These are phyloP conservation scores for Ramularia endophylla DNA, from an alignment of 2,329 filamentous ascomycete species.

Conservation along the genomic window DNA sequence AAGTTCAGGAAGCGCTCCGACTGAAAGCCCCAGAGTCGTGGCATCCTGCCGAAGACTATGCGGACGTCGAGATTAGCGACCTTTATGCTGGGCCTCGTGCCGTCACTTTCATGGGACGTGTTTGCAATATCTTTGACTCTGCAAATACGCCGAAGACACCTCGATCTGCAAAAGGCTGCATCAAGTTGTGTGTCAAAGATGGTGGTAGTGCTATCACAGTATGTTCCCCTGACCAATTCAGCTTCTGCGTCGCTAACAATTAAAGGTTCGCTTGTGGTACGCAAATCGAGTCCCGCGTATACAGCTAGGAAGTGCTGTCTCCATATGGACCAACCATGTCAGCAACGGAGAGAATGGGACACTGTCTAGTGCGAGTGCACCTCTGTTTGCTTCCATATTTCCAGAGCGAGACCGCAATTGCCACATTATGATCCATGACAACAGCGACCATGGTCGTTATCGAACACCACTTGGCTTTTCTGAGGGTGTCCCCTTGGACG, in stretches of 20 bases:
- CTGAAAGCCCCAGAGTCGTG: constrained; percentile 28
- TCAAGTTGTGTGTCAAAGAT: constrained; percentile 53
- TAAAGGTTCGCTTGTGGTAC: constrained; percentile 50
- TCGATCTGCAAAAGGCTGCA: constrained; percentile 44
- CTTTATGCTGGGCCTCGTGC: constrained; percentile 46
- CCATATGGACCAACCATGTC: constrained; percentile 53
- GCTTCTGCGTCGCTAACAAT: constrained; percentile 2
- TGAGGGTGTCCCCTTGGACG: constrained; percentile 34
- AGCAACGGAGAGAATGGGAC: constrained; percentile 40
- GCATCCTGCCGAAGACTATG: constrained; percentile 46
- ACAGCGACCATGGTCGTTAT: constrained; percentile 39
- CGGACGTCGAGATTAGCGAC: constrained; percentile 41
- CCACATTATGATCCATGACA: constrained; percentile 50
- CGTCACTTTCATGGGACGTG: constrained; percentile 49
- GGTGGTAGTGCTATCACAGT: constrained; percentile 51
- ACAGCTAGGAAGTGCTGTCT: constrained; percentile 49
- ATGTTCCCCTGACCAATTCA: constrained; percentile 2
- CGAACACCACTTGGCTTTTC: constrained; percentile 43
- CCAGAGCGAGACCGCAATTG: constrained; percentile 51
- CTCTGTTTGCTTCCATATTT: constrained; percentile 51
- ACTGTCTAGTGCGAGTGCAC: constrained; percentile 40
- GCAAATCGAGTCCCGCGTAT: constrained; percentile 36
- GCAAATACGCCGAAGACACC: constrained; percentile 39
- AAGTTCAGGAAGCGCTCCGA: constrained; percentile 29
- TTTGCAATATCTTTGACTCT: constrained; percentile 51